These are phyloP conservation scores for Cydonia oblonga DNA, from an alignment of 331 rosid genomes.

Conservation along the genomic window DNA sequence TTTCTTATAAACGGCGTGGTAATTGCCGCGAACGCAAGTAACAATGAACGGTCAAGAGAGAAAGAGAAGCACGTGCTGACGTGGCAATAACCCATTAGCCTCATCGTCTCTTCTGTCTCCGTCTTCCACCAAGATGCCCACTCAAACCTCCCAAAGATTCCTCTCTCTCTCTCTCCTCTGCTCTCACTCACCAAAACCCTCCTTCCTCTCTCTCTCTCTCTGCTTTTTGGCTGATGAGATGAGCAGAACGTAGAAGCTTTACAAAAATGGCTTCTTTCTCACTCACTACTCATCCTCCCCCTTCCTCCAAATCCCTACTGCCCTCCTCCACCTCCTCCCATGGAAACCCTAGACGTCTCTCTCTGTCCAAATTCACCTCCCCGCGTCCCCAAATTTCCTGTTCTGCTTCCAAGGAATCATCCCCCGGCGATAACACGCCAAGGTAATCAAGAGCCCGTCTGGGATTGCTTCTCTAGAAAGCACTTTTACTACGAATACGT, in stretches of 20 bases:
- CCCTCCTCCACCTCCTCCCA: background rate
- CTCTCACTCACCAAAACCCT: background rate
- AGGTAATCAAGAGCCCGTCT: constrained; percentile 15
- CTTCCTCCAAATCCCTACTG: constrained; percentile 19
- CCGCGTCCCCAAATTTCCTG: constrained; percentile 18
- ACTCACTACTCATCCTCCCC: constrained; percentile 23
- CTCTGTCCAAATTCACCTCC: constrained; percentile 16
- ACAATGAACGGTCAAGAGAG: background rate
- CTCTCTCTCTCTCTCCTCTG: background rate
- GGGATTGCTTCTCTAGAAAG: background rate
- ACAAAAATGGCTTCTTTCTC: constrained; percentile 35
- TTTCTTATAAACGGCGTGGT: background rate
- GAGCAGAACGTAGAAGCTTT: constrained; percentile 2
- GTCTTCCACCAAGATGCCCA: background rate
- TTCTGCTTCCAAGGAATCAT: constrained; percentile 46
- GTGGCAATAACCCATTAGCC: background rate
- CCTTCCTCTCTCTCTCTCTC: background rate
- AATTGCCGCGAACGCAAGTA: background rate
- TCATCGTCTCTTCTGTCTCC: background rate
- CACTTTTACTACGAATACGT: background rate
- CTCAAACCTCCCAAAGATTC: background rate
- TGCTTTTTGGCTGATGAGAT: background rate
- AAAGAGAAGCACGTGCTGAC: background rate
- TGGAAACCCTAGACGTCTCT: constrained; percentile 5
- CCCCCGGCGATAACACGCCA: constrained; percentile 33